Evolutionary conservation across 352 stramenopile species (phyloP).

Genomic region (Poterioochromonas sp.): DNA sequence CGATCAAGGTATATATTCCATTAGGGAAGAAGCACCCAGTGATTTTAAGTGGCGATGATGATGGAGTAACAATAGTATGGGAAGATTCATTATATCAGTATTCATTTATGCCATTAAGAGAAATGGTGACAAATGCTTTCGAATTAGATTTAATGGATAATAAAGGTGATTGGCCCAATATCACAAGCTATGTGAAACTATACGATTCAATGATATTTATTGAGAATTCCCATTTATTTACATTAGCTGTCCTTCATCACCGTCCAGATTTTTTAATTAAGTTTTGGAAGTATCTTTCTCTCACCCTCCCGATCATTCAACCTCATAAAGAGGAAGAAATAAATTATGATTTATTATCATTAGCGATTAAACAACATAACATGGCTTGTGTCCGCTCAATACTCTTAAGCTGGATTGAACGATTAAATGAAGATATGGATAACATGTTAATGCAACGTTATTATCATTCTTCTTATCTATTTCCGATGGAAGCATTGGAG

Average conservation of each 20-base stretch:
- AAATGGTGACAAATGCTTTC: neutral
- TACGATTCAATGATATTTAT: neutral
- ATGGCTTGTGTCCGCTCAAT: neutral
- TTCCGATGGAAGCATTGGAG: neutral
- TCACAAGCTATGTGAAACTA: neutral
- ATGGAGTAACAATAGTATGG: constrained; percentile 17
- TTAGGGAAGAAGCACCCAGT: neutral
- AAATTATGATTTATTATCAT: neutral
- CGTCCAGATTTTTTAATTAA: neutral
- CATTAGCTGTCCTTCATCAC: neutral
- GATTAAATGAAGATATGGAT: neutral
- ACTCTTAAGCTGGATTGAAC: neutral
- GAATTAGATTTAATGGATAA: neutral
- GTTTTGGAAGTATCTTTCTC: neutral
- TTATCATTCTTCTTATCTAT: neutral
- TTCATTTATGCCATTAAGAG: constrained; percentile 5
- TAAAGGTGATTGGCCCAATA: neutral
- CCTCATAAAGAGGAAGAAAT: neutral
- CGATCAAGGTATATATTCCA: neutral
- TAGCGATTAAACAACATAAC: neutral
- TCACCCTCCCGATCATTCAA: neutral
- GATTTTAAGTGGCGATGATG: neutral
- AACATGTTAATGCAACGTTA: neutral
- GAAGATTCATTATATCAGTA: constrained; percentile 7
- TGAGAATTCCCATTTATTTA: constrained; percentile 9